Evolutionary conservation across 2,329 filamentous ascomycete genomes (phyloP).

Genomic region (Aspergillus pseudonomiae): DNA sequence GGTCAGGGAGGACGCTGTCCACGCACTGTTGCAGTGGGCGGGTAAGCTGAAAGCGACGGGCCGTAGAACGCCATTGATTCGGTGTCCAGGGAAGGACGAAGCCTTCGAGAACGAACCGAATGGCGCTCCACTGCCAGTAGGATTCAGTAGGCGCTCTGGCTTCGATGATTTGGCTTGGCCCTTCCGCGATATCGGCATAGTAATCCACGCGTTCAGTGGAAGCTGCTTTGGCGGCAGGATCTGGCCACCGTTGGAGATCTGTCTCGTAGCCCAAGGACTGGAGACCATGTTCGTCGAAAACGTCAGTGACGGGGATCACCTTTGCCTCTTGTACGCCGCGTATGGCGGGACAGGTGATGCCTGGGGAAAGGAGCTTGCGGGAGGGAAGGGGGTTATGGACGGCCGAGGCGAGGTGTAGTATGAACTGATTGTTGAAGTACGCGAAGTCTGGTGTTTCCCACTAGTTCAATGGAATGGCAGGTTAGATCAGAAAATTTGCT

Average conservation of each 20-base stretch:
- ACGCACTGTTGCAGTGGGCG: not conserved
- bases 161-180: not conserved
- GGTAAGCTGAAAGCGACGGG: not conserved
- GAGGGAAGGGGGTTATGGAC: conserved; percentile 3
- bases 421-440: conserved; percentile 7
- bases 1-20: not conserved
- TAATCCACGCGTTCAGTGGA: not conserved
- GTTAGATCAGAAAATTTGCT: not conserved
- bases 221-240: not conserved
- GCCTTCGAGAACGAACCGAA: not conserved
- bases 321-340: not conserved
- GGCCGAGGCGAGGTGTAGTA: conserved; percentile 4
- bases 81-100: conserved; percentile 1
- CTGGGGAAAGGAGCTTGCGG: conserved; percentile 2
- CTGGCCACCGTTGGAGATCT: not conserved
- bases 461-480: not conserved
- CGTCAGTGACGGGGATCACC: not conserved
- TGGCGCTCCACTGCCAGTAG: conserved; percentile 4
- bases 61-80: not conserved
- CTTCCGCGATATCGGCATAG: not conserved
- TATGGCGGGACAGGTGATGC: not conserved
- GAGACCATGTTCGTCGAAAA: not conserved
- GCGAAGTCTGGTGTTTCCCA: conserved; percentile 4
- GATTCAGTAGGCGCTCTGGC: not conserved
- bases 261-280: not conserved